Evolutionary conservation across 2,329 filamentous ascomycete genomes (phyloP), one percentile per base, ranked within the genome.

Genomic region (Paraphoma sp.): DNA sequence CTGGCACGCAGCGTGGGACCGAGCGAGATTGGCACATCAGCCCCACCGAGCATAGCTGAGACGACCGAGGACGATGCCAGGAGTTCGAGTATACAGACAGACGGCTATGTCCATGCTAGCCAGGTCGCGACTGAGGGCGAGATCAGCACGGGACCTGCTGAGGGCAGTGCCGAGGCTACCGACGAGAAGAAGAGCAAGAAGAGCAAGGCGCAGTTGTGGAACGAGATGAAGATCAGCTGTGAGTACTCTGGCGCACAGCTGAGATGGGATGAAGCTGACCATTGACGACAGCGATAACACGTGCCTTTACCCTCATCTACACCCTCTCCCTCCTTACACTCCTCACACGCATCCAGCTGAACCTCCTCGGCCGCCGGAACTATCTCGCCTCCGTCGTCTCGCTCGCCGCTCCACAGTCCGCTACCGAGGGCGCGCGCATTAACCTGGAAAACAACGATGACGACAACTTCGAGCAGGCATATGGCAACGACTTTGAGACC

Each of bases 141-240:
- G 0, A 82, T 85, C 23, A 78, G 80, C 44, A 53, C 56, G 1
- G 69, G 79, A 80, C 59, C 56, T 14, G 66, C 54, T 31, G 60
- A 59, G 23, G 56, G 53, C 81, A 47, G 8, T 36, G 76, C 46
- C 9, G 83, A 3, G 80, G 84, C 23, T 78, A 80, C 48, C 5
- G 53, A 56, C 6, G 79, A 83, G 38, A 62, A 82, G 69, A 73
- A 82, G 57, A 83, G 84, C 57, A 91, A 87, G 76, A 93, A 89
- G 80, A 92, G 88, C 59, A 98, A 98, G 84, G 87, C 91, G 48
- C 93, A 98, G 80, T 82, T 99, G 44, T 99, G 95, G 95, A 93
- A 96, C 76, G 94, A 99, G 73, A 86, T 99, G 77, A 97, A 96
- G 72, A 97, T 98, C 66, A 93, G 89, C 79, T 93, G 93, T 96